These are phyloP conservation scores for Pestalotiopsis sp. DNA, from an alignment of 2,329 filamentous ascomycete species.

Conservation along the genomic window DNA sequence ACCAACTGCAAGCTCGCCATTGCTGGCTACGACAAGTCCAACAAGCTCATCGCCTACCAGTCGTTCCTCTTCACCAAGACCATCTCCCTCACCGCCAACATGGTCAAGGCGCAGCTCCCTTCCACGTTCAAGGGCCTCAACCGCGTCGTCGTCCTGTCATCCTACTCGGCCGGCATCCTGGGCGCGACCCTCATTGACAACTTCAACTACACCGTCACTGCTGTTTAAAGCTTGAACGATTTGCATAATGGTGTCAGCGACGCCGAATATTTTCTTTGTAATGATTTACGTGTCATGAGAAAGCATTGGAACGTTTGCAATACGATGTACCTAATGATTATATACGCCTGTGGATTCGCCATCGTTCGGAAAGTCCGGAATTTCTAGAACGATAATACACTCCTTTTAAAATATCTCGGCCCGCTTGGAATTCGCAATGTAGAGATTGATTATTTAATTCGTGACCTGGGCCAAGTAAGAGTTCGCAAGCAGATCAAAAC, in stretches of 20 bases:
- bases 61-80: neutral
- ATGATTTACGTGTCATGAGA: neutral
- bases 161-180: neutral
- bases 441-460: neutral
- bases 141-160: neutral
- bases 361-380: neutral
- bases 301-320: neutral
- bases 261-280: neutral
- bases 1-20: conserved; percentile 1
- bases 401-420: neutral
- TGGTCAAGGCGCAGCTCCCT: neutral
- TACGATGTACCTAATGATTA: neutral
- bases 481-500: too few relatives aligned
- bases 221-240: neutral
- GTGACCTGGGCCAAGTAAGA: too few relatives aligned
- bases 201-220: neutral
- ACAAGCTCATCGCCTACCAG: conserved; percentile 2
- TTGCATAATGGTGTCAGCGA: neutral
- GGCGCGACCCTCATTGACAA: conserved; percentile 3
- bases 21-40: neutral
- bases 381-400: neutral
- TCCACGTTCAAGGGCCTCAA: neutral
- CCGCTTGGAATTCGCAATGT: neutral
- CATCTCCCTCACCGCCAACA: neutral
- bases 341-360: neutral